These are phyloP conservation scores for Flaveria robusta DNA, from an alignment of 129 eudicot genomes.

Conservation along the genomic window DNA sequence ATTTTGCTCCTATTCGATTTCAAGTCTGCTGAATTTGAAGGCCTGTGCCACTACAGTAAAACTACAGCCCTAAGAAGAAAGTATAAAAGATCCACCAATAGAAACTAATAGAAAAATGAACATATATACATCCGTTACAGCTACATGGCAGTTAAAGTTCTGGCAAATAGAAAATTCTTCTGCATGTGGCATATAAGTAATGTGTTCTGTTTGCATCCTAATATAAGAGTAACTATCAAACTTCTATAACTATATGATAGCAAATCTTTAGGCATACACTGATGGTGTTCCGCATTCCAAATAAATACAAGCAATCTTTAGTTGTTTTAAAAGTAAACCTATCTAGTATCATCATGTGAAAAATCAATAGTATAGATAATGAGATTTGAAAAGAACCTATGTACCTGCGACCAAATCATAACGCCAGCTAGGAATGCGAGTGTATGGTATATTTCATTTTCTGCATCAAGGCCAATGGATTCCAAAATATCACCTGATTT, in stretches of 20 bases:
- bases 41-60: neutral
- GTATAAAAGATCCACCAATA: neutral
- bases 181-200: neutral
- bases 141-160: neutral
- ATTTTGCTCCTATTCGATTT: no score
- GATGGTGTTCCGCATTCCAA: conserved; percentile 3
- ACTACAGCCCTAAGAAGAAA: neutral
- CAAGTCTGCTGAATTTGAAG: no score
- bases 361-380: neutral
- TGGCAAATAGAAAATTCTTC: neutral
- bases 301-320: conserved; percentile 1
- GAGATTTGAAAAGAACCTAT: conserved; percentile 11
- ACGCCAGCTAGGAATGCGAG: conserved; percentile 92
- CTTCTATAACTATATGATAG: neutral
- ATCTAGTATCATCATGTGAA: conserved; percentile 11
- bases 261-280: conserved; percentile 8
- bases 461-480: conserved; percentile 63
- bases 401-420: conserved; percentile 97
- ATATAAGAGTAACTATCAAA: conserved; percentile 11
- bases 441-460: conserved; percentile 87
- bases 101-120: neutral
- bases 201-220: neutral
- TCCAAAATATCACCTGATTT: conserved; percentile 67
- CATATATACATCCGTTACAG: neutral
- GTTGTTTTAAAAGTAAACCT: neutral